Base-by-base conservation (phyloP, 208 protist genomes). In the Porcisia deanei region DNA sequence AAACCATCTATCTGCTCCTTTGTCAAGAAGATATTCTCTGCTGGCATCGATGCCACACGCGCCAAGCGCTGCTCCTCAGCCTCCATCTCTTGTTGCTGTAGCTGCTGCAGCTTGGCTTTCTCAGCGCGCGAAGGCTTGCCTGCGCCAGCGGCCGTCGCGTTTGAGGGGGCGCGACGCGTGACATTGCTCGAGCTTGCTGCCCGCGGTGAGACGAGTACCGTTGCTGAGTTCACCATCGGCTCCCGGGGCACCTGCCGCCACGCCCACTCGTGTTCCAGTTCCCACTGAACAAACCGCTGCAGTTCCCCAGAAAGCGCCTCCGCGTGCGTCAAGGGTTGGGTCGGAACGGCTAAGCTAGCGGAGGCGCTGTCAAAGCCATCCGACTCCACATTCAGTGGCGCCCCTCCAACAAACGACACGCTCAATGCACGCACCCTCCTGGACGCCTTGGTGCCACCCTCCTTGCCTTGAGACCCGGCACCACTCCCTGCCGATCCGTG, bases 21-120 rank as follows among this genome's bases (percentile, higher is more conserved):
- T 0, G 71, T 80, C 34, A 96, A 80, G 65, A 90, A 94, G 18
- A 94, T 86, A 73, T 94, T 93, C 74, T 94, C 87, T 1, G 81
- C 66, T 22, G 90, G 90, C 49, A 92, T 75, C 1, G 85, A 75
- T 25, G 88, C 84, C n/a, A 84, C 72, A 37, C 75, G 74, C 34
- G 81, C 84, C 16, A 80, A 76, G 1, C 81, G 80, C 54, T 86
- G 79, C 71, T 85, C 79, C 82, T 96, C 90, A 81, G 90, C 84
- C 75, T 84, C 75, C 55, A 80, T 60, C 60, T 88, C 88, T 69
- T 92, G 83, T 77, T 90, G 79, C 77, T 83, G 76, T 59, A 83
- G 82, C 53, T 79, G 85, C 73, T 85, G 85, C 37, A 85, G 70
- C 77, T 86, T 81, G 25, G 66, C 79, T 58, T 83, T 79, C 16